Base-by-base conservation (phyloP, 371 early-diverging fungal species). In the Mucor lusitanicus region DNA sequence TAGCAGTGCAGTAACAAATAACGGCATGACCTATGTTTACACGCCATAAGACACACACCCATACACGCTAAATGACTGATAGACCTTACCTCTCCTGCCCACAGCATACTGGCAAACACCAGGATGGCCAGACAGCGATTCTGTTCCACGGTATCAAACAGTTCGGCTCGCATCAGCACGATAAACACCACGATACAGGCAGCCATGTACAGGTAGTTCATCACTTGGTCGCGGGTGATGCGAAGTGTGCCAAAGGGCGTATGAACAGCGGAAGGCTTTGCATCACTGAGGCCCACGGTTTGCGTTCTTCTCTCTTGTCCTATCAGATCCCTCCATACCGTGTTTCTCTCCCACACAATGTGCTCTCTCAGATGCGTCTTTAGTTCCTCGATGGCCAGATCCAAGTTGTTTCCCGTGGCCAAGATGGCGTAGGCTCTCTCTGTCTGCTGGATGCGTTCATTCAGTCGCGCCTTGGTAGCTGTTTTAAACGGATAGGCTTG, bases 261-360 rank as follows among this genome's bases (percentile, higher is more conserved):
- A 9, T 63, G 68, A 28, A 86, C 56, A 13, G 73, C 53, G 1
- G 76, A 76, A 1, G 79, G 77, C 42, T 78, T 80, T 30, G 68
- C 72, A n/a, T 74, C 77, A 32, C 84, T 77, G 3, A 90, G 69
- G 15, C 81, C 87, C n/a, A 88, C 88, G 1, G 92, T 90, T 27
- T 88, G 85, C 12, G 88, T 86, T 78, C 88, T 89, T 59, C 98
- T 87, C 74, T 97, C 98, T 70, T 89, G 84, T 17, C 94, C 91
- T 61, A 98, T 89, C 96, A 97, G 93, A 73, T 98, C 98, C 64
- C 95, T 86, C 98, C 98, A 98, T 7, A 98, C 92, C 0, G 98
- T 97, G 76, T 96, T 97, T 72, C 98, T 91, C 74, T 97, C 97
- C 92, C 93, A 97, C 3, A 94, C 95, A 65, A 98, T 90, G 48